These are phyloP conservation scores for Apiospora phragmitis DNA, from an alignment of 2,329 filamentous ascomycete genomes.

Conservation along the genomic window DNA sequence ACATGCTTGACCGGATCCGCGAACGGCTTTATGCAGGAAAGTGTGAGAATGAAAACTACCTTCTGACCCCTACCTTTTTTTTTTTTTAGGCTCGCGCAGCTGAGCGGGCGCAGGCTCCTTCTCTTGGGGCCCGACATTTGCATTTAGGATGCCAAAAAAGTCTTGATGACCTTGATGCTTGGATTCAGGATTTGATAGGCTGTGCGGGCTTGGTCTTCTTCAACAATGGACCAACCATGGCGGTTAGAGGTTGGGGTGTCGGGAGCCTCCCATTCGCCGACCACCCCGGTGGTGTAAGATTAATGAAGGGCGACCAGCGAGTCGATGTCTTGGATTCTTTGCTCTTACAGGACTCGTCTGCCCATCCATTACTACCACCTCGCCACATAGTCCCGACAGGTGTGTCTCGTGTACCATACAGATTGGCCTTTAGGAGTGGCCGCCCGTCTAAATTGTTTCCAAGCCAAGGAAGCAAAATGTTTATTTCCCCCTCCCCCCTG, in stretches of 20 bases:
- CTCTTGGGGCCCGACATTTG: constrained; percentile 24
- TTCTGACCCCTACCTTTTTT: constrained; percentile 24
- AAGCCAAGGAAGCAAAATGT: neutral
- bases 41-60: constrained; percentile 22
- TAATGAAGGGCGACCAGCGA: constrained; percentile 40
- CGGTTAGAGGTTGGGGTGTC: constrained; percentile 42
- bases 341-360: constrained; percentile 29
- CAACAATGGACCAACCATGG: constrained; percentile 38
- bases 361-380: constrained; percentile 35
- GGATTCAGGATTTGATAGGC: constrained; percentile 45
- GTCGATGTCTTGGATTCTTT: constrained; percentile 48
- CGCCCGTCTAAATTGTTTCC: constrained; percentile 20
- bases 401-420: constrained; percentile 43
- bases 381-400: constrained; percentile 40
- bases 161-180: constrained; percentile 6
- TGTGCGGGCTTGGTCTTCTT: constrained; percentile 30
- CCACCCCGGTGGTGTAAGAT: constrained; percentile 44
- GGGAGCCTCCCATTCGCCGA: constrained; percentile 30
- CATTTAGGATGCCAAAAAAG: constrained; percentile 24
- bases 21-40: constrained; percentile 27
- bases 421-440: constrained; percentile 37
- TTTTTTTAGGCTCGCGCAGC: constrained; percentile 21
- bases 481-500: neutral
- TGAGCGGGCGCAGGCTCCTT: constrained; percentile 26
- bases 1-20: constrained; percentile 22